Conservation (phyloP, 768 basidiomycete genomes). For the Pulveroboletus frians region DNA sequence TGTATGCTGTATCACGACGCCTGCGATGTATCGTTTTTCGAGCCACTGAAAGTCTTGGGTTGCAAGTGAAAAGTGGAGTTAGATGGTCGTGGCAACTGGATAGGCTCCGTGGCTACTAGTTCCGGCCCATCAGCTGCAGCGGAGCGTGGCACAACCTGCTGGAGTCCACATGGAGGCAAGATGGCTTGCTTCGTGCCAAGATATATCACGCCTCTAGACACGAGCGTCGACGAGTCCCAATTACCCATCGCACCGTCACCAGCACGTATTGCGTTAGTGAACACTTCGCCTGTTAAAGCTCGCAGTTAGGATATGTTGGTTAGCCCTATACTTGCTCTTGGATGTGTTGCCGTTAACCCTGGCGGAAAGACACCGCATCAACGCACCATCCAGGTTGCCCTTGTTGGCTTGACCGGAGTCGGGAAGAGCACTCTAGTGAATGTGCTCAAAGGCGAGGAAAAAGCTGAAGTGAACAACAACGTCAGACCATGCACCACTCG, state of each 20-base stretch:
- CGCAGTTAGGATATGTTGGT: conserved; percentile 13
- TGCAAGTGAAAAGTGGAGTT: neutral
- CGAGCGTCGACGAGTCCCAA: neutral
- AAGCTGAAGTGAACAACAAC: conserved; percentile 14
- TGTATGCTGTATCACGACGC: neutral
- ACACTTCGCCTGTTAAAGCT: neutral
- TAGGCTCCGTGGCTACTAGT: neutral
- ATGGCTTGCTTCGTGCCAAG: neutral
- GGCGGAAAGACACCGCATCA: neutral
- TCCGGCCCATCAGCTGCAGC: neutral
- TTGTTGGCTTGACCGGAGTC: conserved; percentile 22
- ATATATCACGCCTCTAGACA: neutral
- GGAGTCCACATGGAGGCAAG: conserved; percentile 12
- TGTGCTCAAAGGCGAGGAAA: conserved; percentile 13
- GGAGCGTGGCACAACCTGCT: conserved; percentile 12
- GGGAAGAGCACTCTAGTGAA: conserved; percentile 28
- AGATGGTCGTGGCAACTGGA: neutral
- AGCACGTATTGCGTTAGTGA: neutral
- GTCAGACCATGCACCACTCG: conserved; percentile 19
- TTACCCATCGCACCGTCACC: neutral
- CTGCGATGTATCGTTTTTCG: neutral
- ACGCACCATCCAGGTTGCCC: conserved; percentile 12
- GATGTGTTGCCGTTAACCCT: neutral
- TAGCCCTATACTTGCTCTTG: neutral
- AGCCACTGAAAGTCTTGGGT: neutral